Base-by-base conservation (phyloP, 2,329 filamentous ascomycete species). In the Penicillium sp. region DNA sequence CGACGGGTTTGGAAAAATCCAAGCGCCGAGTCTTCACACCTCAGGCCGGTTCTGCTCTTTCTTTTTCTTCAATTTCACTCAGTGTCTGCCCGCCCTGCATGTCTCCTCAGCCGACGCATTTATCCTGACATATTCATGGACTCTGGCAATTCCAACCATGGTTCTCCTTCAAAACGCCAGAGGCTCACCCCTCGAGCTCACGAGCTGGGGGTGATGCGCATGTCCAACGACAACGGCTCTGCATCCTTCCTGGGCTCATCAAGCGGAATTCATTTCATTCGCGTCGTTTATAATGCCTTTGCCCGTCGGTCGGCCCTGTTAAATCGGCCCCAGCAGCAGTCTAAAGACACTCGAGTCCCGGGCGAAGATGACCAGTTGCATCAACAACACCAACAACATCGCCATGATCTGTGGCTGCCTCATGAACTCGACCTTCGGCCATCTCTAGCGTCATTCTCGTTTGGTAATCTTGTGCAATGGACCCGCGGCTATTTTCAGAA, bases 191-290 rank as follows among this genome's bases (percentile, higher is more conserved):
- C 70, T 23, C 68, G 67, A 45, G 64, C 74, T 21, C 76, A 77
- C 19, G 80, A 83, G 61, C 76, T 83, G 30, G 82, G 82, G 9
- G 71, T 85, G 59, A 86, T 86, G 83, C 79, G 84, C 61, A 81
- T 83, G 64, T 75, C 79, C 30, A 78, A 77, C 17, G 78, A 78
- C 30, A 76, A 79, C 31, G 81, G 79, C 23, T 80, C 80, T 3
- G 81, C 84, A 15, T 83, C 82, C 0, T 87, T 87, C 59, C 79
- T 87, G 5, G 85, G 85, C 4, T 86, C 84, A 55, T 82, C 83
- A 17, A 86, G 84, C 62, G 85, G 85, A 1, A 86, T 87, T n/a
- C 81, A 86, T 67, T 87, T 87, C 66, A 83, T 87, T 38, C 80
- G 83, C 6, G 81, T 82, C 21, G 85, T 87, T 1, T 85, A 85